Evolutionary conservation across 2,329 filamentous ascomycete genomes (phyloP), one percentile per base, ranked within the genome.

Genomic region (Trichophyton schoenleinii): DNA sequence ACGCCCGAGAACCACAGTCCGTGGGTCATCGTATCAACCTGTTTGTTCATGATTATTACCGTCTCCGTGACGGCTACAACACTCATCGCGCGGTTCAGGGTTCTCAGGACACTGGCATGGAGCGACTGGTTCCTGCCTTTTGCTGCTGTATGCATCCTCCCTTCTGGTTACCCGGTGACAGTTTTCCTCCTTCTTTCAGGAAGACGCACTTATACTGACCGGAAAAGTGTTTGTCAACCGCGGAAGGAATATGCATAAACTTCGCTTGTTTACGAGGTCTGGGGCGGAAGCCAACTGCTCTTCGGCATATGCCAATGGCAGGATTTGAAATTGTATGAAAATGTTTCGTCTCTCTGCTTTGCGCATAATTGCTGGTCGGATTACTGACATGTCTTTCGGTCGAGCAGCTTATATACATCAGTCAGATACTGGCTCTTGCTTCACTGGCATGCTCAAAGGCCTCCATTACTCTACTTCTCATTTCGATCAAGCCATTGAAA

Each of bases 401-500:
- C 5, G 15, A 57, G n/a, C 61, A 69, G 67, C 60, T 58, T 46
- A 61, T 65, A 9, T 68, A 67, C 57, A 61, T 66, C 13, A 62
- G 67, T 58, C 67, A 68, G 53, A 66, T 68, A 44, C 64, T 69
- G 3, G 60, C 63, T 6, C 53, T 67, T 34, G 13, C 62, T 6
- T 60, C 63, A 3, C 15, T 67, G 7, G 66, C 67, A 44, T 61
- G 62, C 36, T 61, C 68, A 28, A 68, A 68, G 63, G 63, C 64
- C 25, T 64, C 68, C 1, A 63, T 68, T 46, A 64, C 66, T 48
- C 42, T 66, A 28, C 62, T 69, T 18, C 57, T 69, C 34, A 67
- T 68, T 57, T 63, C 64, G 7, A 68, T 68, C 60, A 68, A 67
- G 20, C 68, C 66, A 3, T 58, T 66, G 15, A 59, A 60, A 34